These are phyloP conservation scores for Hemileccinum impolitum DNA, from an alignment of 768 basidiomycete genomes.

Conservation along the genomic window DNA sequence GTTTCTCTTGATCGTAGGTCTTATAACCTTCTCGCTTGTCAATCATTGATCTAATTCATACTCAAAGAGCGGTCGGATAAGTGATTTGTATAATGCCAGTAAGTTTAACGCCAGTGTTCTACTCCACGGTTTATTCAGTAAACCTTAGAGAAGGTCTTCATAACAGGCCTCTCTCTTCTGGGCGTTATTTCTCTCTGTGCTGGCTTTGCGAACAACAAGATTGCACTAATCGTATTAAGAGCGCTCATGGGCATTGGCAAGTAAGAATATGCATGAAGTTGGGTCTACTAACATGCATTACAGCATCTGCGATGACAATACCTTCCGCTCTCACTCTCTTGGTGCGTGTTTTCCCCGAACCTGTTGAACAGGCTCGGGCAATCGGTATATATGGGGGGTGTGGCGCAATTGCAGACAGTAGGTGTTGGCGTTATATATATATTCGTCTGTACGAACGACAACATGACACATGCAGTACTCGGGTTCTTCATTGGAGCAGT, in stretches of 20 bases:
- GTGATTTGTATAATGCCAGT: slow-evolving; percentile 32
- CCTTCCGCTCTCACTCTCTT: slow-evolving; percentile 50
- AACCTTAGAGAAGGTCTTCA: slow-evolving; percentile 40
- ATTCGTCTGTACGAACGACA: not conserved
- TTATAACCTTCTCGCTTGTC: not conserved
- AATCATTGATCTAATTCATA: slow-evolving; percentile 5
- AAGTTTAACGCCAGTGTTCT: slow-evolving; percentile 12
- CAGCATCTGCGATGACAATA: slow-evolving; percentile 47
- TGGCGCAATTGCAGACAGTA: slow-evolving; percentile 45
- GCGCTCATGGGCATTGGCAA: slow-evolving; percentile 48
- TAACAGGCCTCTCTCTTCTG: slow-evolving; percentile 38
- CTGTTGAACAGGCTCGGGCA: slow-evolving; percentile 44
- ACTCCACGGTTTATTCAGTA: slow-evolving; percentile 28
- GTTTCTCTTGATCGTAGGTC: slow-evolving; percentile 28
- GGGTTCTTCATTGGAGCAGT: slow-evolving; percentile 45
- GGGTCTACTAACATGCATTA: not conserved
- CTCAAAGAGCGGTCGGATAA: slow-evolving; percentile 24
- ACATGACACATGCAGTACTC: slow-evolving; percentile 28
- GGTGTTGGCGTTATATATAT: not conserved
- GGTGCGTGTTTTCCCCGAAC: slow-evolving; percentile 48
- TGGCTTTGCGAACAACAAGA: slow-evolving; percentile 46
- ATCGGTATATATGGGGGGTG: slow-evolving; percentile 45
- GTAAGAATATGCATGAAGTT: not conserved
- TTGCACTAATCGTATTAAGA: slow-evolving; percentile 48
- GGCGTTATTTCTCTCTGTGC: slow-evolving; percentile 42